Conservation (phyloP, 768 basidiomycete species). For the Candolleomyces efflorescens region DNA sequence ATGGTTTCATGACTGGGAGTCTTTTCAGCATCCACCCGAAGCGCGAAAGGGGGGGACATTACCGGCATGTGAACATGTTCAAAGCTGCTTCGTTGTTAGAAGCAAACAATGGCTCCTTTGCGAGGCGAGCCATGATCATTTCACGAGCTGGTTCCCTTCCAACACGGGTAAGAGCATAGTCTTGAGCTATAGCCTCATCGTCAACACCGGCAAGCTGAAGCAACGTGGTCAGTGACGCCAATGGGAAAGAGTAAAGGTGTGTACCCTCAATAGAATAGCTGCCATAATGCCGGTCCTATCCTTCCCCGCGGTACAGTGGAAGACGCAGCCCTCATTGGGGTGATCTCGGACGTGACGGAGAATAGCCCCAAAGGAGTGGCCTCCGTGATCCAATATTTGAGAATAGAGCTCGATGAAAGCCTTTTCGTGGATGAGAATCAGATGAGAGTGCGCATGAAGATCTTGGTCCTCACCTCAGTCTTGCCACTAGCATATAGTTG, state of each 20-base stretch:
- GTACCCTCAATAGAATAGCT: slow-evolving; percentile 67
- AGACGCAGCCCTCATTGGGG: slow-evolving; percentile 59
- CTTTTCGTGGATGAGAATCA: slow-evolving; percentile 27
- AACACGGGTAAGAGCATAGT: slow-evolving; percentile 74
- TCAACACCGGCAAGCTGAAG: slow-evolving; percentile 68
- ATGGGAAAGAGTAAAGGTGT: slow-evolving; percentile 1
- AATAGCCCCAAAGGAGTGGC: slow-evolving; percentile 62
- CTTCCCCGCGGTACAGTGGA: slow-evolving; percentile 86
- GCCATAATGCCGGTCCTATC: slow-evolving; percentile 78
- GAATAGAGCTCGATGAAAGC: slow-evolving; percentile 79
- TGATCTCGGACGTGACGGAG: slow-evolving; percentile 70
- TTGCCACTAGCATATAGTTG: slow-evolving; percentile 77
- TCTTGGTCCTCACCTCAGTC: slow-evolving; percentile 50
- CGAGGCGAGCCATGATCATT: slow-evolving; percentile 62
- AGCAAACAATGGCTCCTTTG: slow-evolving; percentile 70
- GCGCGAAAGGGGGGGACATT: slow-evolving; percentile 13
- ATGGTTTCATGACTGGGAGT: slow-evolving; percentile 64
- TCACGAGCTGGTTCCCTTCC: slow-evolving; percentile 77
- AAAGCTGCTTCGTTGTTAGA: slow-evolving; percentile 69
- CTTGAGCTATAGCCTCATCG: slow-evolving; percentile 58
- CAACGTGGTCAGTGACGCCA: neutral
- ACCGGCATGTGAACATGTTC: slow-evolving; percentile 84
- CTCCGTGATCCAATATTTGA: slow-evolving; percentile 76
- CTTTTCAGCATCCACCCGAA: neutral
- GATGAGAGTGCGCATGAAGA: neutral